Evolutionary conservation across 495 filamentous ascomycete genomes (phyloP), one percentile per base, ranked within the genome.

Genomic region (Aspergillus heteromorphus): DNA sequence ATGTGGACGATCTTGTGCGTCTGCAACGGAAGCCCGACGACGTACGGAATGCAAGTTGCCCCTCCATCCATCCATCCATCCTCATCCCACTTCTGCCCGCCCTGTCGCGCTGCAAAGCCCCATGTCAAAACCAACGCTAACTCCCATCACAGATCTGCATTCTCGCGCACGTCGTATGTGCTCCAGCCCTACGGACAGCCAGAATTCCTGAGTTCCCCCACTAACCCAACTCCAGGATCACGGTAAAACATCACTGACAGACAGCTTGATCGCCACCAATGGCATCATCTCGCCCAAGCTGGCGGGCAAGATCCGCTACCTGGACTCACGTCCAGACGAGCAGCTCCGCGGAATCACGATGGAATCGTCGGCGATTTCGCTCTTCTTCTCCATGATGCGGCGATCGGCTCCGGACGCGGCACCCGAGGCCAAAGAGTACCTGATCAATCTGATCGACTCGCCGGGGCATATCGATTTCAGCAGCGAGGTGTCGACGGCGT

Each of bases 391-490:
- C 21, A 89, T 99, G 79, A 73, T 92, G 45, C 83, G 85, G 23
- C 80, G 88, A 49, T 68, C 83, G 36, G 72, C 80, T 9, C 83
- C 86, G 11, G 87, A 93, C 5, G 82, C 83, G 9, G 61, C 78
- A 19, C 89, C 89, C 1, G 78, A 82, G 50, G 76, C 84, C 13
- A 87, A 89, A 62, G 92, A 97, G 65, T 97, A 95, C 66, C 79
- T 99, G 43, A 90, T 99, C 70, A 99, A 99, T 69, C 73, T 99
- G 34, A 99, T 99, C 59, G 93, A 99, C 69, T 97, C 95, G 0
- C 93, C 93, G 0, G 93, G 93, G 8, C 93, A 99, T 66, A 96
- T 99, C 43, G 93, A 99, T 67, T 99, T 99, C 72, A 96, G 92
- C 77, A 95, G 89, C 53, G 93, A 99, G 68, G 93, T 99, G 2